Conservation (phyloP, 169 alveolate species). For the Plasmodium vivax region DNA sequence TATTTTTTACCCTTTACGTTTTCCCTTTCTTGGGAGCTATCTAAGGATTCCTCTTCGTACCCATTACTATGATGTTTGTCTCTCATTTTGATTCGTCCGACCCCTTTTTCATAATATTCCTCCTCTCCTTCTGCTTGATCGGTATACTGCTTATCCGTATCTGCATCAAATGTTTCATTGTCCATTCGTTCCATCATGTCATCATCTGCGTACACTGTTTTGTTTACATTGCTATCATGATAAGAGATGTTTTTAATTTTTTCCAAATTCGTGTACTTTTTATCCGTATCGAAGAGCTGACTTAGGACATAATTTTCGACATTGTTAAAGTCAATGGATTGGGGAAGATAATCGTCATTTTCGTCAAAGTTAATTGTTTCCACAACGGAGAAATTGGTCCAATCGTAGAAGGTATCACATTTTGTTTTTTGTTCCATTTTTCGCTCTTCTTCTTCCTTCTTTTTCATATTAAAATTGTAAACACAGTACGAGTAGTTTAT, state of each 20-base stretch:
- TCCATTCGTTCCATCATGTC: conserved; percentile 11
- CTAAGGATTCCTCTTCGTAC: conserved; percentile 42
- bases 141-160: background rate
- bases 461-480: conserved; percentile 84
- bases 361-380: conserved; percentile 89
- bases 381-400: conserved; percentile 92
- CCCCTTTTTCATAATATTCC: background rate
- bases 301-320: conserved; percentile 69
- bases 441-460: conserved; percentile 88
- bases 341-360: conserved; percentile 29
- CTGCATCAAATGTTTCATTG: conserved; percentile 30
- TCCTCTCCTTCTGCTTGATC: conserved; percentile 11
- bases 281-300: conserved; percentile 66
- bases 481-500: conserved; percentile 76
- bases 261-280: conserved; percentile 77
- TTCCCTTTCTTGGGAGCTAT: conserved; percentile 52
- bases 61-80: conserved; percentile 62
- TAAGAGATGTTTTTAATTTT: conserved; percentile 75
- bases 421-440: conserved; percentile 83
- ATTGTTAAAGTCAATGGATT: conserved; percentile 72
- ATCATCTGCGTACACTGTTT: conserved; percentile 72
- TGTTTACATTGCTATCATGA: conserved; percentile 78
- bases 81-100: background rate
- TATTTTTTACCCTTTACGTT: conserved; percentile 31
- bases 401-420: conserved; percentile 89